Conservation (phyloP, 306 rosid genomes). For the Inga oerstediana region DNA sequence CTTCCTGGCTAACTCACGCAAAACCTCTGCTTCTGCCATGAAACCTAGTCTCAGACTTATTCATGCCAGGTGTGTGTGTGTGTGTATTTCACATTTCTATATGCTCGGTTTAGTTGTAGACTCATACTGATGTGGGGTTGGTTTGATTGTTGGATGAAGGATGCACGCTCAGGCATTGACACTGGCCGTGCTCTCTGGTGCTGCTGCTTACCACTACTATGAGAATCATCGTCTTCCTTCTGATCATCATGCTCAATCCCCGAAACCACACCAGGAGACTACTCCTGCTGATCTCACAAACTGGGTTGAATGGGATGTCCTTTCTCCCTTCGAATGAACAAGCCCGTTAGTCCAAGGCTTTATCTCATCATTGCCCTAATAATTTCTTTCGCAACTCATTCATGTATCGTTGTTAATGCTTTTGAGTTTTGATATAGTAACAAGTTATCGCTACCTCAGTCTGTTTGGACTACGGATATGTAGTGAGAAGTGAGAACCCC, state of each 20-base stretch:
- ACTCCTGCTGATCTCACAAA: background rate
- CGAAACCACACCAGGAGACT: background rate
- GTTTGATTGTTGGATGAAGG: conserved; percentile 28
- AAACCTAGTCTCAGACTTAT: conserved; percentile 88
- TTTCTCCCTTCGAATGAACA: conserved; percentile 16
- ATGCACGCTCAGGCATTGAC: conserved; percentile 90
- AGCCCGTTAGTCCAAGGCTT: background rate
- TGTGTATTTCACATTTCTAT: background rate
- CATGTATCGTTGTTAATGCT: background rate
- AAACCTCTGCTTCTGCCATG: conserved; percentile 44
- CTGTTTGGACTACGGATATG: background rate
- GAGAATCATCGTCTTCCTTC: conserved; percentile 33
- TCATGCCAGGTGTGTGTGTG: conserved; percentile 65
- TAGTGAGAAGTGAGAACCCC: background rate
- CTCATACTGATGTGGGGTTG: background rate
- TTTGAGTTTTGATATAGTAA: no score
- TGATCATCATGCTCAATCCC: background rate
- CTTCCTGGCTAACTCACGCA: conserved; percentile 49
- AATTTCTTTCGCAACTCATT: background rate
- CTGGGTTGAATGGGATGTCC: conserved; percentile 9
- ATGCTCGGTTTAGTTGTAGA: background rate
- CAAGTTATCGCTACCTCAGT: background rate
- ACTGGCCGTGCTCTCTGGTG: conserved; percentile 68
- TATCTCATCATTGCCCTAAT: background rate
- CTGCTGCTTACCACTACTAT: conserved; percentile 68